Base-by-base conservation (phyloP, 306 rosid species). In the Prunus salicina region DNA sequence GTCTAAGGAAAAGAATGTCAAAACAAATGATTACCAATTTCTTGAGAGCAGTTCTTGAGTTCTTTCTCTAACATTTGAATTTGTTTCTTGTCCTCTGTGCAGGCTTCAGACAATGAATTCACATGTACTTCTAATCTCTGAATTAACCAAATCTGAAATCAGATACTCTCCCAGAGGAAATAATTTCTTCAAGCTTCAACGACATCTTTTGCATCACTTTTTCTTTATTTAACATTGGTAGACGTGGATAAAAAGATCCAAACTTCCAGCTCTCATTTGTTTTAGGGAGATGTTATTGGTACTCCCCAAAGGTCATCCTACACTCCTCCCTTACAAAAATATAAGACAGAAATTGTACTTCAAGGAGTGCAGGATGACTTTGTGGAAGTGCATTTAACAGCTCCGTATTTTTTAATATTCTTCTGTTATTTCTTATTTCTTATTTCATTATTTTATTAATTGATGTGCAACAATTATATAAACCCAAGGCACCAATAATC, bases 31-130 rank as follows among this genome's bases (percentile, higher is more conserved):
- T 64, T 76, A 94, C 98, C 97, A 76, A 94, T 89, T 92, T 94
- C 96, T 86, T 91, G 96, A 73, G 86, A 85, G 86, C 97, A 94
- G 81, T 90, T 94, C 77, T 82, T 76, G 47, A 94, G 81, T 86
- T 90, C 95, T 78, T 89, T 88, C 78, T 89, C 91, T 84, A 91
- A 81, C 79, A 69, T 75, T 72, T 88, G 87, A 51, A 91, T 87
- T 73, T 52, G 86, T 72, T 78, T 83, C 89, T 85, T 87, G 85
- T 94, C 95, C 76, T 86, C 87, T 69, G 76, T 71, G 76, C 63
- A 79, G 61, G 85, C 81, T 78, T 82, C 87, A 11, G 90, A 84
- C 53, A 89, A 76, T 56, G 90, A 81, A 15, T 83, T 86, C 72
- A 82, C 93, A 61, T 84, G 87, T 70, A 32, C 74, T 78, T 90